phyloP scores from a whole-genome alignment of 768 basidiomycete genomes.

The Cubamyces lactineus region DNA sequence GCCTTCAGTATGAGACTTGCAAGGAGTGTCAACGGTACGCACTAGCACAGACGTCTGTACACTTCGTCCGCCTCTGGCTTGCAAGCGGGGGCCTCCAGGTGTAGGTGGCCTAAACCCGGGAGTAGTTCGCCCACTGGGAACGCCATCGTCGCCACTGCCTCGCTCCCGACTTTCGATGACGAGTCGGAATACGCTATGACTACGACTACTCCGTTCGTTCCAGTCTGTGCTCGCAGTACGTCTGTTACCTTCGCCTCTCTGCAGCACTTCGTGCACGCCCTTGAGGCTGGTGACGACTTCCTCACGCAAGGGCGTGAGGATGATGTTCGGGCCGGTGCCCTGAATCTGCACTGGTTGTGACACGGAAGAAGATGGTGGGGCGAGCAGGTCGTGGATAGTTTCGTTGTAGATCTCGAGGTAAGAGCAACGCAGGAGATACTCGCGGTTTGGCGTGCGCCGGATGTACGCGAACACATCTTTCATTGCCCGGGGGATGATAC shows the following conservation, averaged over 20 bases:
- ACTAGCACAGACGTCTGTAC: conserved; percentile 80
- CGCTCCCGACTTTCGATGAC: conserved; percentile 88
- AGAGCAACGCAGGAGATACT: conserved; percentile 93
- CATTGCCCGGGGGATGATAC: conserved; percentile 93
- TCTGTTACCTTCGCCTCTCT: conserved; percentile 83
- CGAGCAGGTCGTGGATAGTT: conserved; percentile 82
- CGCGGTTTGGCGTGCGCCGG: conserved; percentile 71
- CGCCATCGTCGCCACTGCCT: conserved; percentile 44
- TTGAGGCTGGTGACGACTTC: conserved; percentile 93
- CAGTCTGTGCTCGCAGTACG: conserved; percentile 97
- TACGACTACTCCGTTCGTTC: conserved; percentile 94
- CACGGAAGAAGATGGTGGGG: conserved; percentile 59
- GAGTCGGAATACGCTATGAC: conserved; percentile 92
- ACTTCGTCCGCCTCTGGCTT: conserved; percentile 77
- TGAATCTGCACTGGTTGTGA: conserved; percentile 73
- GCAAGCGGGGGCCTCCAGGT: conserved; percentile 65
- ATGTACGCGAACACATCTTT: conserved; percentile 90
- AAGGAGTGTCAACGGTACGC: conserved; percentile 27
- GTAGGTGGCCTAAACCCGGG: conserved; percentile 55
- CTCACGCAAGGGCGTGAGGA: conserved; percentile 79
- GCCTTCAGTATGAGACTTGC: not conserved
- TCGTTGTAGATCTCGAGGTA: conserved; percentile 99
- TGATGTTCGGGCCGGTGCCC: conserved; percentile 63
- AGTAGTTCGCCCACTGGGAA: conserved; percentile 52
- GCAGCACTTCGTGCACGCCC: conserved; percentile 82